Percentiles rank a stretch among this genome's conserved stretches.
These are phyloP conservation scores for Aspergillus tamarii DNA, from an alignment of 2,329 filamentous ascomycete genomes.

Conservation along the genomic window DNA sequence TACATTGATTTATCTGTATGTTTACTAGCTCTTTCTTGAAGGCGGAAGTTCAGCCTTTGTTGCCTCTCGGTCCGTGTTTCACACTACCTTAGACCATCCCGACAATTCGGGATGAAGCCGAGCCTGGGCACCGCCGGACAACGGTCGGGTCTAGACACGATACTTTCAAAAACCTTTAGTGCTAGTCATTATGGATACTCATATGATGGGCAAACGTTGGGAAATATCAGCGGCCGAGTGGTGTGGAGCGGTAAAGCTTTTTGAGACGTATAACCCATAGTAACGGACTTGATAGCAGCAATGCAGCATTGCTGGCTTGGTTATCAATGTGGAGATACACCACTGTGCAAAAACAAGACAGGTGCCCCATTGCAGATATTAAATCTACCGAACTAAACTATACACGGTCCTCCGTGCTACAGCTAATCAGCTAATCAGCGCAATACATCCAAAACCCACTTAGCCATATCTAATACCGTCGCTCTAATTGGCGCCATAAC, in stretches of 20 bases:
- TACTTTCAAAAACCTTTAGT: not conserved
- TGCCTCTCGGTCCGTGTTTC: slow-evolving; percentile 8
- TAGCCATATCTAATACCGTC: not conserved
- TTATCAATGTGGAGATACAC: not conserved
- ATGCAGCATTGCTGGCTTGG: not conserved
- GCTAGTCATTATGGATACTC: not conserved
- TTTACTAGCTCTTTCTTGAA: not conserved
- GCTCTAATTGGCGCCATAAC: not conserved
- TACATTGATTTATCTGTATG: not conserved
- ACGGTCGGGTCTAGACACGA: not conserved
- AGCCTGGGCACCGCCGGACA: not conserved
- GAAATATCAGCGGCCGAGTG: not conserved
- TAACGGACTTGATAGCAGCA: not conserved
- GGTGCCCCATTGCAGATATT: not conserved
- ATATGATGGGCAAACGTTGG: not conserved
- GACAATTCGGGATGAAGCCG: slow-evolving; percentile 14
- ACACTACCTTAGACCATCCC: slow-evolving; percentile 7
- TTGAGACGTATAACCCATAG: not conserved
- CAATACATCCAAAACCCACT: not conserved
- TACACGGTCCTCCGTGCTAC: not conserved
- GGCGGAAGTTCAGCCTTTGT: not conserved
- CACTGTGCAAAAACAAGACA: not conserved
- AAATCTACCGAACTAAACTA: not conserved
- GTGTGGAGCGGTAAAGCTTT: not conserved
- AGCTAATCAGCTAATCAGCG: not conserved